phyloP scores from a whole-genome alignment of 192 early-diverging fungal genomes.

The Linnemannia exigua region DNA sequence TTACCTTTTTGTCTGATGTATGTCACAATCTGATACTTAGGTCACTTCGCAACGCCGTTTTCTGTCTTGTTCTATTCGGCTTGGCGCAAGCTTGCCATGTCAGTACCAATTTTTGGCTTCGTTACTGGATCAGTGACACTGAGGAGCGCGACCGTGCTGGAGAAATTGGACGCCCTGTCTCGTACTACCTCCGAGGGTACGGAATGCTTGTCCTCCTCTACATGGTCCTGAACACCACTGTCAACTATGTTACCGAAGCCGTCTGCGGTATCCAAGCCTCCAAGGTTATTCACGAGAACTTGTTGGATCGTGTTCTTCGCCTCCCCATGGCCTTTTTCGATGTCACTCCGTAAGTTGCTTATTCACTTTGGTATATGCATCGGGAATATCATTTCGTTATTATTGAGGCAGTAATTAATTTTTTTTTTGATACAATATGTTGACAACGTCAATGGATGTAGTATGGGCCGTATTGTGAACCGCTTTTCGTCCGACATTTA shows the following conservation, averaged over 20 bases:
- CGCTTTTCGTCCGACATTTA: conserved; percentile 92
- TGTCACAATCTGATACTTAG: conserved; percentile 23
- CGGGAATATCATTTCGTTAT: conserved; percentile 37
- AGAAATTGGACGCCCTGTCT: conserved; percentile 11
- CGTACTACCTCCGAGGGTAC: conserved; percentile 36
- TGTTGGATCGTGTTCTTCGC: conserved; percentile 43
- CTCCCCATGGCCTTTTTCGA: conserved; percentile 84
- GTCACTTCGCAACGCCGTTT: conserved; percentile 14
- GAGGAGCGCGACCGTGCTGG: conserved; percentile 19
- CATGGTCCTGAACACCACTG: conserved; percentile 25
- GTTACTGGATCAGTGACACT: conserved; percentile 31
- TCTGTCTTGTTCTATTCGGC: conserved; percentile 23
- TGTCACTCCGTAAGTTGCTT: conserved; percentile 70
- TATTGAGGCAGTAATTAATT: conserved; percentile 75
- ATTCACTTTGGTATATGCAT: neutral
- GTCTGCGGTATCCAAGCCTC: conserved; percentile 56
- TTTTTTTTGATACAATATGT: neutral
- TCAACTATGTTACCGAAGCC: conserved; percentile 24
- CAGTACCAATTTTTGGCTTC: conserved; percentile 43
- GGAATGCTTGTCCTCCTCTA: conserved; percentile 20
- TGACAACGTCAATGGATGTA: conserved; percentile 54
- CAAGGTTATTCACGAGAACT: conserved; percentile 45
- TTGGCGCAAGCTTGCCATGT: conserved; percentile 28
- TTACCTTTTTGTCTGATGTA: conserved; percentile 57
- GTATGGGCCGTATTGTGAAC: conserved; percentile 88